Conservation (phyloP, 208 protist species). For the Acanthamoeba sp. region DNA sequence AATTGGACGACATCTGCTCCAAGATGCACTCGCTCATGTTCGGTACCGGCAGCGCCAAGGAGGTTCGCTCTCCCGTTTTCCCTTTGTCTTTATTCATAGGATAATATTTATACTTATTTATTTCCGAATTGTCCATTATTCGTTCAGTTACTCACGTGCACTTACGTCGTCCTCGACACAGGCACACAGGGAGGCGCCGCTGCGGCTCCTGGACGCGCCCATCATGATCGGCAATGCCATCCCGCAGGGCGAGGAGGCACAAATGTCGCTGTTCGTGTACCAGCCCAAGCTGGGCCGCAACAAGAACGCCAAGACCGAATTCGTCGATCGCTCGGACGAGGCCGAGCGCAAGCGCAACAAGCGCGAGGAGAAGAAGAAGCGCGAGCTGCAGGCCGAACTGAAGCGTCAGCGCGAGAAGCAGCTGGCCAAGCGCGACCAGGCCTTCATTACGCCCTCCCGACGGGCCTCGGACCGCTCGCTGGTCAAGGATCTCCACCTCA, state of each 20-base stretch:
- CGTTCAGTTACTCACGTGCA: background rate
- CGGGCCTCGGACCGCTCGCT: background rate
- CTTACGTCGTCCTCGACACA: background rate
- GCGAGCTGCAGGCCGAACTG: constrained; percentile 18
- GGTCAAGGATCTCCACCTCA: constrained; percentile 37
- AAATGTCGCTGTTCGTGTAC: constrained; percentile 69
- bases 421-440: constrained; percentile 54
- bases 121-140: background rate
- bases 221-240: constrained; percentile 35
- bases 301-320: constrained; percentile 30
- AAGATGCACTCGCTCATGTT: constrained; percentile 31
- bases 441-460: constrained; percentile 5
- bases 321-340: constrained; percentile 64
- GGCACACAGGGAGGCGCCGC: background rate
- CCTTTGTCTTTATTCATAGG: background rate
- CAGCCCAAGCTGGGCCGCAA: constrained; percentile 35
- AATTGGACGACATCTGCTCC: constrained; percentile 46
- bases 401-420: constrained; percentile 26
- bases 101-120: background rate
- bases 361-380: constrained; percentile 51
- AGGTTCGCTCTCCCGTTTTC: background rate
- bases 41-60: background rate
- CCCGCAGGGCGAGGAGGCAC: constrained; percentile 64
- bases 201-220: constrained; percentile 32
- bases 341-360: constrained; percentile 64